phyloP scores from a whole-genome alignment of 2,329 filamentous ascomycete species.

The Xylariaceae sp. region DNA sequence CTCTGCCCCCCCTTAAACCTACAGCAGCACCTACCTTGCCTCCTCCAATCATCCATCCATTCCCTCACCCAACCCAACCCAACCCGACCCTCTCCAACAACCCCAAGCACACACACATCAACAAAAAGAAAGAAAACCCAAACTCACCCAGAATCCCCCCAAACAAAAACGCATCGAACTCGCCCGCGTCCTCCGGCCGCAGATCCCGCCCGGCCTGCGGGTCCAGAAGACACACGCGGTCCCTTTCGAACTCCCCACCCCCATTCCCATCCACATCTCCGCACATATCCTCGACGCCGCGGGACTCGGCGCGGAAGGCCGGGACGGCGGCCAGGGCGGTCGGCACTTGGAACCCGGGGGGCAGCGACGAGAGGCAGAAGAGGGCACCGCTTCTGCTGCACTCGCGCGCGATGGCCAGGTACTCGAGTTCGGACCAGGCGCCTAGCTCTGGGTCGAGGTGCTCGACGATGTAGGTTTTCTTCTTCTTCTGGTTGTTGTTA shows the following conservation, averaged over 20 bases:
- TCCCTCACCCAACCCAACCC: neutral
- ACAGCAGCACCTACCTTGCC: too few species aligned
- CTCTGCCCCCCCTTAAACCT: too few species aligned
- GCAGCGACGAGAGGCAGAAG: conserved; percentile 84
- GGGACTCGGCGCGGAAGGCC: conserved; percentile 71
- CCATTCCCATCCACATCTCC: neutral
- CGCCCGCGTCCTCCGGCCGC: conserved; percentile 76
- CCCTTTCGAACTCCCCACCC: conserved; percentile 57
- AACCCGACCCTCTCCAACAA: conserved; percentile 23
- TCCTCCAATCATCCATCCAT: too few species aligned
- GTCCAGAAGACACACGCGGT: conserved; percentile 84
- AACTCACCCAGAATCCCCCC: conserved; percentile 86
- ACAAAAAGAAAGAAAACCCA: conserved; percentile 9
- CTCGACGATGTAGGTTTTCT: conserved; percentile 93
- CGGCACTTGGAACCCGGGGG: conserved; percentile 68
- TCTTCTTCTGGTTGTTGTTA: too few species aligned
- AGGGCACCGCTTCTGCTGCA: conserved; percentile 62
- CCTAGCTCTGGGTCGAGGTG: conserved; percentile 95
- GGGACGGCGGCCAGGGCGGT: conserved; percentile 55
- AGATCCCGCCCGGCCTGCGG: conserved; percentile 82
- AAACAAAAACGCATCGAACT: conserved; percentile 91
- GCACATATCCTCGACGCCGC: conserved; percentile 80
- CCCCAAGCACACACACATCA: too few species aligned
- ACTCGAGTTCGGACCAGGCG: conserved; percentile 92
- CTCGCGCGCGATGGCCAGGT: conserved; percentile 83